phyloP scores from a whole-genome alignment of 2,329 filamentous ascomycete species.

The Cytospora schulzeri region DNA sequence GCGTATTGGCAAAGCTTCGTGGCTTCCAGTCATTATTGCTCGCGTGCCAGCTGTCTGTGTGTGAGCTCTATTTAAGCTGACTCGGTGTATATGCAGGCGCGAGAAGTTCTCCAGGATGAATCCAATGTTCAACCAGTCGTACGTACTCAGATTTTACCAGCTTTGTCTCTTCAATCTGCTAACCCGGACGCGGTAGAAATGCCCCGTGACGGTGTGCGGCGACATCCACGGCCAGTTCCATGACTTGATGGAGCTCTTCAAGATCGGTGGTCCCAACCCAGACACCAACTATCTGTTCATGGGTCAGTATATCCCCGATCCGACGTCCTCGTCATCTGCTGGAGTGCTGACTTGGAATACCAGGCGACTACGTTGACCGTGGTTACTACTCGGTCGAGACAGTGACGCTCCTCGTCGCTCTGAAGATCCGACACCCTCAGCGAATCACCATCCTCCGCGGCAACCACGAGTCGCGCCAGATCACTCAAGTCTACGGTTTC shows the following conservation, averaged over 20 bases:
- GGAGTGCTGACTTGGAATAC: conserved; percentile 16
- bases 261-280: conserved; percentile 95
- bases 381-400: conserved; percentile 99
- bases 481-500: conserved; percentile 98
- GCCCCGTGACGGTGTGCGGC: conserved; percentile 96
- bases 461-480: conserved; percentile 98
- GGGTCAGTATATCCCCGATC: conserved; percentile 60
- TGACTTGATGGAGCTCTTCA: conserved; percentile 99
- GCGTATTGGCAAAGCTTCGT: neutral
- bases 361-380: conserved; percentile 97
- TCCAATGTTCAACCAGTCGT: conserved; percentile 99
- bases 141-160: conserved; percentile 43
- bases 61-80: conserved; percentile 36
- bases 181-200: conserved; percentile 69
- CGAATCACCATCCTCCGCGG: conserved; percentile 98
- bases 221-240: conserved; percentile 99
- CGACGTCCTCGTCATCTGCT: neutral
- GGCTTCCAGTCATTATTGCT: neutral
- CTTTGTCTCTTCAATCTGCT: conserved; percentile 30
- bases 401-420: conserved; percentile 89
- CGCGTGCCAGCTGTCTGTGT: conserved; percentile 24
- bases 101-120: conserved; percentile 95
- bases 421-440: conserved; percentile 97
- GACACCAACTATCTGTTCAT: conserved; percentile 99
- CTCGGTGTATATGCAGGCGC: conserved; percentile 60